Evolutionary conservation across 140 eudicot genomes (phyloP).

Genomic region (Stevia rebaudiana): DNA sequence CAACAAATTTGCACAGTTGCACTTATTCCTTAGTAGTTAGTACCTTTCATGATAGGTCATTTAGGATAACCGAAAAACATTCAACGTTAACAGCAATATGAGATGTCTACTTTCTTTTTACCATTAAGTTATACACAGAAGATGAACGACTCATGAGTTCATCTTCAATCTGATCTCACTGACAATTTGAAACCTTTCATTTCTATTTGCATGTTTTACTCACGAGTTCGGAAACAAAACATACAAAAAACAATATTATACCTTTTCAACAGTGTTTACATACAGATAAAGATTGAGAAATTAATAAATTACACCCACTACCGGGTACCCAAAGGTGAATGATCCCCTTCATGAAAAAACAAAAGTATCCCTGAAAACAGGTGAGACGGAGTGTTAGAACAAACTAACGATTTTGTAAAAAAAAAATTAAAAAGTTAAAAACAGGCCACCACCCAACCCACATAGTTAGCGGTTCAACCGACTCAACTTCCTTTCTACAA

Average conservation of each 20-base stretch:
- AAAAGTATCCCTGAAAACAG: constrained; percentile 13
- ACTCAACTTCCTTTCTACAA: constrained; percentile 2
- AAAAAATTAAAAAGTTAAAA: neutral
- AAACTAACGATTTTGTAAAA: neutral
- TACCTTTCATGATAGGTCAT: too few species aligned
- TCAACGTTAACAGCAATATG: neutral
- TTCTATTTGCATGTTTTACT: constrained; percentile 22
- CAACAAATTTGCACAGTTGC: too few species aligned
- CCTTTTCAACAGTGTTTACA: constrained; percentile 27
- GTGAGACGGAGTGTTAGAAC: neutral
- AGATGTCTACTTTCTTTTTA: neutral
- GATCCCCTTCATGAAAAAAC: constrained; percentile 43
- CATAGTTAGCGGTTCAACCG: too few species aligned
- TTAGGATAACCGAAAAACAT: neutral
- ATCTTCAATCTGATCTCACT: constrained; percentile 6
- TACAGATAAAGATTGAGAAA: constrained; percentile 55
- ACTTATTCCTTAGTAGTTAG: too few species aligned
- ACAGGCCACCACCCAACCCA: neutral
- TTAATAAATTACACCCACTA: constrained; percentile 62
- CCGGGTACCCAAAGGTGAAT: constrained; percentile 26
- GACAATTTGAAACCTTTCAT: constrained; percentile 5
- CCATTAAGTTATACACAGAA: constrained; percentile 3
- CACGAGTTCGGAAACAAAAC: constrained; percentile 27
- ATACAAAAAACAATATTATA: constrained; percentile 31
- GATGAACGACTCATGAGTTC: neutral